A percentile compares a stretch with the other conserved stretches of the same genome.
Conservation (phyloP, 768 basidiomycete genomes). For the Termitomyces bulborhizus region DNA sequence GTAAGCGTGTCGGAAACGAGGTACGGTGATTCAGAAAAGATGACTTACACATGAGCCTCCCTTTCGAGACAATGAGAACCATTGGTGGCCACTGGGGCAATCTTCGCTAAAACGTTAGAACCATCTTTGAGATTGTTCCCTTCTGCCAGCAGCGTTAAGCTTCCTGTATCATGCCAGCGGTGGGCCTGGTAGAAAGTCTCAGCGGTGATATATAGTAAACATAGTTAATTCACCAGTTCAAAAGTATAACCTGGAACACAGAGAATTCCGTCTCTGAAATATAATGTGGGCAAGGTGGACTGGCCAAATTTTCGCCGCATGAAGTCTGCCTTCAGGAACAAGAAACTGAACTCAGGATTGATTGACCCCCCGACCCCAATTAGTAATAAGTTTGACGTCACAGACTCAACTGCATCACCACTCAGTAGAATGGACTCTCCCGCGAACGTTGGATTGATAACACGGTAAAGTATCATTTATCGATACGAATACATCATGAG, state of each 20-base stretch:
- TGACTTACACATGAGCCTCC: conserved; percentile 62
- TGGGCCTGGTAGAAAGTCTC: conserved; percentile 33
- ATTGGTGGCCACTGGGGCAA: conserved; percentile 66
- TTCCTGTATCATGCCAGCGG: conserved; percentile 70
- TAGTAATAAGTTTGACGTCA: neutral
- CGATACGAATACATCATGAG: conserved; percentile 11
- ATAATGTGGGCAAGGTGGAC: conserved; percentile 50
- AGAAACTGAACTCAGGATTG: neutral
- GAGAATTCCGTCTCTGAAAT: conserved; percentile 52
- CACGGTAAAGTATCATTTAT: conserved; percentile 14
- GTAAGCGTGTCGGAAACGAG: neutral
- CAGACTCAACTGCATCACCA: neutral
- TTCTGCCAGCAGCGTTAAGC: conserved; percentile 62
- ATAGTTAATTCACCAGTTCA: conserved; percentile 42
- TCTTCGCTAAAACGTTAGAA: conserved; percentile 64
- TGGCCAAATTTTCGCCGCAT: conserved; percentile 55
- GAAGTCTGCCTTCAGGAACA: neutral
- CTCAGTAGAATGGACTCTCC: neutral
- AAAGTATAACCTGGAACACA: conserved; percentile 71
- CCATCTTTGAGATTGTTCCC: conserved; percentile 67
- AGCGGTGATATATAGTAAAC: neutral
- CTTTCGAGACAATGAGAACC: conserved; percentile 67
- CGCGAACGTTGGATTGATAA: neutral
- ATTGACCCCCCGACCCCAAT: neutral
- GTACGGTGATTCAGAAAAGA: neutral